A percentile compares a stretch with the other conserved stretches of the same genome.
phyloP scores from a whole-genome alignment of 2,329 filamentous ascomycete genomes.

The Pseudogymnoascus sp. region DNA sequence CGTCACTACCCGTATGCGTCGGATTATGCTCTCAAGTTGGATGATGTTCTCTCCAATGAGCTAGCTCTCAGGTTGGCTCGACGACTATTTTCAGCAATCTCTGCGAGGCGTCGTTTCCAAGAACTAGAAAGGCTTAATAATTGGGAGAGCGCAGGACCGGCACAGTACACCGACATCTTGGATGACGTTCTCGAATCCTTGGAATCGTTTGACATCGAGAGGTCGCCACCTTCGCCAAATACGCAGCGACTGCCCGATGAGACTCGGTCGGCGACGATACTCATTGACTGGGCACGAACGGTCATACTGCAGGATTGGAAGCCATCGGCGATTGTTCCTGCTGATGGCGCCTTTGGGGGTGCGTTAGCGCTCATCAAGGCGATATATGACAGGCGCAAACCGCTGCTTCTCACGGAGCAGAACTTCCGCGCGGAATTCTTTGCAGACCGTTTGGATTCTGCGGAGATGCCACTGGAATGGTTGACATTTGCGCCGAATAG shows the following conservation, averaged over 20 bases:
- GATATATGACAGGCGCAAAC: conserved; percentile 54
- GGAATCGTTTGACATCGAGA: conserved; percentile 24
- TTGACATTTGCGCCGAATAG: conserved; percentile 50
- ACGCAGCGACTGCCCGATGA: conserved; percentile 31
- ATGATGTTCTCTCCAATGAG: conserved; percentile 56
- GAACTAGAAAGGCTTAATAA: conserved; percentile 21
- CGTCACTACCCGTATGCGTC: conserved; percentile 1
- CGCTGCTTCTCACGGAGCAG: conserved; percentile 55
- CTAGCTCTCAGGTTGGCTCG: conserved; percentile 50
- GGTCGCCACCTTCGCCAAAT: conserved; percentile 11
- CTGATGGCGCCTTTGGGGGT: conserved; percentile 65
- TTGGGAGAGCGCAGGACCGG: conserved; percentile 15
- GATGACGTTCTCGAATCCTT: conserved; percentile 38
- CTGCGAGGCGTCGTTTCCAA: conserved; percentile 24
- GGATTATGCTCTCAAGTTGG: conserved; percentile 41
- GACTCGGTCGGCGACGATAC: conserved; percentile 45
- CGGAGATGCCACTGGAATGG: conserved; percentile 69
- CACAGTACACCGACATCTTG: conserved; percentile 21
- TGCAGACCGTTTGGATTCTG: conserved; percentile 64
- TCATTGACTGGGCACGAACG: conserved; percentile 65
- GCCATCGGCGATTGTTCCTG: conserved; percentile 60
- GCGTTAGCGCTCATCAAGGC: conserved; percentile 65
- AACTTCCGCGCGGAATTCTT: conserved; percentile 72
- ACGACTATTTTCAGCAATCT: conserved; percentile 49
- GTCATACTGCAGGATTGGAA: conserved; percentile 76